phyloP scores from a whole-genome alignment of 768 basidiomycete genomes.

The Panellus pusillus region DNA sequence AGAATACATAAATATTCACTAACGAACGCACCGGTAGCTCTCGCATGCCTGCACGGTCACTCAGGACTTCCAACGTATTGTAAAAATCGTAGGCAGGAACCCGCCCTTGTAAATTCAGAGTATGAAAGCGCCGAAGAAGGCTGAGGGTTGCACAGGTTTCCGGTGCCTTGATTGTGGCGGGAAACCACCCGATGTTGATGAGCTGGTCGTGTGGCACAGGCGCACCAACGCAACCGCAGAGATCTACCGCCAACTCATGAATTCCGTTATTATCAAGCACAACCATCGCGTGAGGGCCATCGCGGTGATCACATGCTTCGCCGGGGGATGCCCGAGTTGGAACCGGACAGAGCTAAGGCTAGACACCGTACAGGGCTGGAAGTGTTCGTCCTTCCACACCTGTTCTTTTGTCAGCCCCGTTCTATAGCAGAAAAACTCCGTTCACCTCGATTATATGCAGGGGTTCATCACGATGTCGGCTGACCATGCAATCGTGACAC shows the following conservation, averaged over 20 bases:
- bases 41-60: background rate
- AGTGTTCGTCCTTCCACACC: slow-evolving; percentile 22
- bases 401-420: background rate
- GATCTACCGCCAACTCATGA: slow-evolving; percentile 20
- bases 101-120: slow-evolving; percentile 18
- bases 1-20: background rate
- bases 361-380: slow-evolving; percentile 5
- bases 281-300: slow-evolving; percentile 8
- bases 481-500: slow-evolving; percentile 19
- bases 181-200: slow-evolving; percentile 21
- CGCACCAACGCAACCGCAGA: slow-evolving; percentile 18
- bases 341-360: background rate
- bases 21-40: background rate
- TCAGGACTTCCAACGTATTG: slow-evolving; percentile 6
- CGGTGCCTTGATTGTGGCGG: slow-evolving; percentile 21
- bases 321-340: background rate
- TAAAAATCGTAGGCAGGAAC: slow-evolving; percentile 24
- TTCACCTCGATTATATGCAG: slow-evolving; percentile 23
- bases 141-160: slow-evolving; percentile 22
- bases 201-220: slow-evolving; percentile 11
- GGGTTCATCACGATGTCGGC: no score
- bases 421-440: no score
- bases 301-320: slow-evolving; percentile 7
- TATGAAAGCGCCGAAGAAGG: slow-evolving; percentile 23
- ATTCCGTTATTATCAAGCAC: slow-evolving; percentile 25